Evolutionary conservation across 1,139 yeast species (phyloP).

Genomic region (Nakaseomyces nivariensis): DNA sequence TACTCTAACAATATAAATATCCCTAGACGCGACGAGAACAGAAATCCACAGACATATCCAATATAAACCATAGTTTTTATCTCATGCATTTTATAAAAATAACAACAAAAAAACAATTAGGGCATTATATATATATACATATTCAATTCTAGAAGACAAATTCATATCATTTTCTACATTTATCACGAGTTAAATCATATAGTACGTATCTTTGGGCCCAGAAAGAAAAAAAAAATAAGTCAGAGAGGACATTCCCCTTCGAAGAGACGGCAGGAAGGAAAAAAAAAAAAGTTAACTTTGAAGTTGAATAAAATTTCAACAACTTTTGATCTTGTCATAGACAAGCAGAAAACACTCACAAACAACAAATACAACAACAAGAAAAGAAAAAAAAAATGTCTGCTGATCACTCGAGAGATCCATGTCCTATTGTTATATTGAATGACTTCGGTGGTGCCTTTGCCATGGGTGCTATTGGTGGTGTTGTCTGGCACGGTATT

Average conservation of each 20-base stretch:
- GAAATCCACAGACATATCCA: not conserved
- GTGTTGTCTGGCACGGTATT: conserved; percentile 97
- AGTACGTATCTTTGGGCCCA: too few species aligned
- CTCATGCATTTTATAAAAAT: not conserved
- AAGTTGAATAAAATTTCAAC: too few species aligned
- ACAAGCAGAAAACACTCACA: not conserved
- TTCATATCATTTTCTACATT: too few species aligned
- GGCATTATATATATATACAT: too few species aligned
- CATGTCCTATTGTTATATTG: conserved; percentile 92
- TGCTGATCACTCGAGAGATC: conserved; percentile 98
- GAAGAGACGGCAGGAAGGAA: too few species aligned
- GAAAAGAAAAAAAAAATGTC: conserved; percentile 38
- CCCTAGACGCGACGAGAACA: not conserved
- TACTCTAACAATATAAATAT: not conserved
- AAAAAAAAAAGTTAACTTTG: too few species aligned
- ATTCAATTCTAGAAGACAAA: too few species aligned
- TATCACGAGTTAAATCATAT: too few species aligned
- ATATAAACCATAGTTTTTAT: not conserved
- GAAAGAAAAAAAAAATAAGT: too few species aligned
- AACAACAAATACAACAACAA: not conserved
- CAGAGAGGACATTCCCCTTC: too few species aligned
- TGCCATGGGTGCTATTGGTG: conserved; percentile 98
- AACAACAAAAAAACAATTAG: too few species aligned
- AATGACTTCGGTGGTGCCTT: conserved; percentile 99
- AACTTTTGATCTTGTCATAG: too few species aligned